Conservation (phyloP, 2,329 filamentous ascomycete species). For the Bipolaris cookei region DNA sequence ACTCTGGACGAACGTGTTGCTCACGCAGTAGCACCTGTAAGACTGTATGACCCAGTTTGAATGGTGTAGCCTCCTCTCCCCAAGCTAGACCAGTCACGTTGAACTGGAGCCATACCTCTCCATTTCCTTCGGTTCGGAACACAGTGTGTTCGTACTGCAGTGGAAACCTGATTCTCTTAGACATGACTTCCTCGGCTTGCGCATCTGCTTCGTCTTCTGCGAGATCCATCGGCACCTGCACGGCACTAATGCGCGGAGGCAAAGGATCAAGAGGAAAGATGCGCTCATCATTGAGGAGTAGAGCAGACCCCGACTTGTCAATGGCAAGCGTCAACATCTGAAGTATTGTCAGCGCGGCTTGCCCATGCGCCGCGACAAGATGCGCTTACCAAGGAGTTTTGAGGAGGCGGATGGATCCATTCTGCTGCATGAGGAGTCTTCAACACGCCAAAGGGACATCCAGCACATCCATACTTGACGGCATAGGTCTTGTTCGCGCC, state of each 20-base stretch:
- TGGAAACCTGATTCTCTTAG: constrained; percentile 23
- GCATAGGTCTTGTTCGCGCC: constrained; percentile 32
- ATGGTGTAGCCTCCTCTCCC: constrained; percentile 3
- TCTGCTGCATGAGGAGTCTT: constrained; percentile 3
- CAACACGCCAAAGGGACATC: constrained; percentile 33
- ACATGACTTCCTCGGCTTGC: constrained; percentile 17
- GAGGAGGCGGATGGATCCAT: constrained; percentile 28
- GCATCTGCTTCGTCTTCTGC: constrained; percentile 18
- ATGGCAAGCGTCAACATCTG: constrained; percentile 37
- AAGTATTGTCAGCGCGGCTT: not conserved
- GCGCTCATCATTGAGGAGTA: constrained; percentile 33
- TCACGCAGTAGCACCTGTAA: constrained; percentile 34
- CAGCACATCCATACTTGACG: constrained; percentile 39
- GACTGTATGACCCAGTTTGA: constrained; percentile 30
- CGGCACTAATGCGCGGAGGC: constrained; percentile 31
- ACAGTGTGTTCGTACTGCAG: constrained; percentile 37
- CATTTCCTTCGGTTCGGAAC: constrained; percentile 20
- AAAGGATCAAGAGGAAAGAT: constrained; percentile 32
- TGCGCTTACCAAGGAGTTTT: constrained; percentile 37
- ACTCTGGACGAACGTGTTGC: constrained; percentile 1
- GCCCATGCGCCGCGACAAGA: no score
- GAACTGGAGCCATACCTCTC: constrained; percentile 35
- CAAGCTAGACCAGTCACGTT: constrained; percentile 31
- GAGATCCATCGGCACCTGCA: constrained; percentile 30
- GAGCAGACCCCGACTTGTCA: constrained; percentile 6